Evolutionary conservation across 768 basidiomycete genomes (phyloP), one percentile per base, ranked within the genome.

Genomic region (Mycena epipterygia): DNA sequence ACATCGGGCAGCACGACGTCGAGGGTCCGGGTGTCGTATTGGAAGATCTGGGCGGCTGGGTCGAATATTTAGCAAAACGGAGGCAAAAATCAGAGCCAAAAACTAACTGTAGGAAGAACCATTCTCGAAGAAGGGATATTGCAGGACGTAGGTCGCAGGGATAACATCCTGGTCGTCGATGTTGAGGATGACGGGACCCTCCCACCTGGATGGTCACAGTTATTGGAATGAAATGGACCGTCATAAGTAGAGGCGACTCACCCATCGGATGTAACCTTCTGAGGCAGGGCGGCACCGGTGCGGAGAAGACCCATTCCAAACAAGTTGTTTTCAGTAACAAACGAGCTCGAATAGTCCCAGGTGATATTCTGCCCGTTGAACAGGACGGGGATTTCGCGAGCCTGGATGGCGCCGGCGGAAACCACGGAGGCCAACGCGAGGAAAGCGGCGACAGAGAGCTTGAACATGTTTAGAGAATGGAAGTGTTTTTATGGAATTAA

Each of bases 91-190:
- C 16, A 39, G 33, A 17, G 11, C 33, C 9, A 27, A 59, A 17
- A 25, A 64, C 68, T 25, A n/a, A 70, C 68, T 70, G 48, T 70
- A 70, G 1, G 56, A 49, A 0, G 68, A 70, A 1, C 68, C 68
- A 33, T 70, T 70, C 63, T 70, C 56, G 68, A 70, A 70, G 63
- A 70, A 70, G 3, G 68, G 68, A 33, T 70, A 70, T 27, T 64
- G 62, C n/a, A 70, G 33, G 33, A 64, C 57, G 41, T 70, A 70
- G 14, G 68, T 70, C 29, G 68, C 68, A 3, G 68, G 68, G 48
- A 70, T 70, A 13, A 42, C 68, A 19, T 70, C 68, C 56, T 59
- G 56, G 48, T 70, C 68, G 30, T 41, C 27, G 2, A 70, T 32
- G 46, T 70, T 58, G 4, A 70, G 48, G 21, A 65, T n/a, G 12